Percentiles rank a stretch among this genome's conserved stretches.
phyloP scores from a whole-genome alignment of 257 asterid genomes.

The Ilex asprella region DNA sequence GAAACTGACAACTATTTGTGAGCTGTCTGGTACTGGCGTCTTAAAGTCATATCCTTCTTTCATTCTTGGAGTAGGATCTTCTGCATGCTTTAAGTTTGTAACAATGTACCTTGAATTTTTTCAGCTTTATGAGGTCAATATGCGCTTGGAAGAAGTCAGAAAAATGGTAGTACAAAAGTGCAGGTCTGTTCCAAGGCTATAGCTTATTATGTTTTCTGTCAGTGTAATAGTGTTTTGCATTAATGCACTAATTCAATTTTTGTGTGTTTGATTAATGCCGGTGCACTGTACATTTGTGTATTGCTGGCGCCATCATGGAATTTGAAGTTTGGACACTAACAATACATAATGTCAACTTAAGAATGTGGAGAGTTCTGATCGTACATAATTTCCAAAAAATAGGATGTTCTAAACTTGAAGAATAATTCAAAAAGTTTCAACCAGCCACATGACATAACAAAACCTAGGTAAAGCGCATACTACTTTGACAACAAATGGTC shows the following conservation, averaged over 20 bases:
- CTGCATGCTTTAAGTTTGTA: conserved; percentile 7
- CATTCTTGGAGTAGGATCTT: neutral
- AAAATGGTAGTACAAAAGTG: conserved; percentile 64
- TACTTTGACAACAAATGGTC: no score
- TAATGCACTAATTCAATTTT: neutral
- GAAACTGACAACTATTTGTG: no score
- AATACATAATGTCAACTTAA: neutral
- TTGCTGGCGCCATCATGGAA: neutral
- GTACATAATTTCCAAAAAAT: no score
- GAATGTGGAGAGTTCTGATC: neutral
- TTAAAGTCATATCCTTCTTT: neutral
- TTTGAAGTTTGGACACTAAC: neutral
- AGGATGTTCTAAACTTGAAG: no score
- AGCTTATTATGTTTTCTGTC: neutral
- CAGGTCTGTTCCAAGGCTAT: conserved; percentile 53
- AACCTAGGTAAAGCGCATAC: no score
- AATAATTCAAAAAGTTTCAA: no score
- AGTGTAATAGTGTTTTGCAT: no score
- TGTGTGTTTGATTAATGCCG: neutral
- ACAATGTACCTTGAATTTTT: conserved; percentile 18
- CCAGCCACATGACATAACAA: no score
- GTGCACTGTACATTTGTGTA: neutral
- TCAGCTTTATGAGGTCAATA: conserved; percentile 70
- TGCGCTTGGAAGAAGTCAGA: conserved; percentile 65
- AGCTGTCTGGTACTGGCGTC: no score